Evolutionary conservation across 2,329 filamentous ascomycete species (phyloP).

Genomic region (Gaeumannomyces sp.): DNA sequence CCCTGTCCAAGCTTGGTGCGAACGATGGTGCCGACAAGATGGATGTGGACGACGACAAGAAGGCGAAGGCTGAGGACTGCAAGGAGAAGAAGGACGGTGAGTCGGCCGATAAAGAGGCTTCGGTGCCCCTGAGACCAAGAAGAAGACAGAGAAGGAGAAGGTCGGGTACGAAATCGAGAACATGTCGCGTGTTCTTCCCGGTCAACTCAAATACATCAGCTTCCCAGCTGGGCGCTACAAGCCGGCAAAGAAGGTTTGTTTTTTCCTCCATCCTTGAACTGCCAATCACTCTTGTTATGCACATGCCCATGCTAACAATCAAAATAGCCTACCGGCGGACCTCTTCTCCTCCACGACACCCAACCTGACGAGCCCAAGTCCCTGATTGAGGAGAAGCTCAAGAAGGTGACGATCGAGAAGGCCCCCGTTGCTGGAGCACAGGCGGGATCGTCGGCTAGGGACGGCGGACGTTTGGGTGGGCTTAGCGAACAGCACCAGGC

Average conservation of each 20-base stretch:
- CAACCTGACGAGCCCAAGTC: slow-evolving; percentile 71
- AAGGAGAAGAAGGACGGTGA: slow-evolving; percentile 59
- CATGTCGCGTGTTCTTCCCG: slow-evolving; percentile 89
- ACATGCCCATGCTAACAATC: slow-evolving; percentile 2
- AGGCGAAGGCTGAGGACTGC: slow-evolving; percentile 36
- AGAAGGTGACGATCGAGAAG: slow-evolving; percentile 64
- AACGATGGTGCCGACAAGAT: slow-evolving; percentile 67
- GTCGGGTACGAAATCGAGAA: slow-evolving; percentile 93
- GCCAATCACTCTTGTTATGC: background rate
- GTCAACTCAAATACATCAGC: slow-evolving; percentile 91
- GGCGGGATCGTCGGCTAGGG: slow-evolving; percentile 26
- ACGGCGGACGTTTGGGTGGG: slow-evolving; percentile 13
- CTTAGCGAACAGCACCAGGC: slow-evolving; percentile 12
- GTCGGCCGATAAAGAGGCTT: slow-evolving; percentile 48
- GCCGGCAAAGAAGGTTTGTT: slow-evolving; percentile 75
- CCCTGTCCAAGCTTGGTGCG: slow-evolving; percentile 36
- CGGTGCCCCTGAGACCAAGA: slow-evolving; percentile 60
- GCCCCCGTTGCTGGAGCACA: slow-evolving; percentile 45
- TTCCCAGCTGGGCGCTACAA: slow-evolving; percentile 87
- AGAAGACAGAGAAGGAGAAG: slow-evolving; percentile 94
- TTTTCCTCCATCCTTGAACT: slow-evolving; percentile 8
- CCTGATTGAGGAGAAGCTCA: slow-evolving; percentile 85
- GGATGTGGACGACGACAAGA: slow-evolving; percentile 70
- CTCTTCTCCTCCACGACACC: slow-evolving; percentile 84
- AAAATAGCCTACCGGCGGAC: slow-evolving; percentile 78